Evolutionary conservation across 2,329 filamentous ascomycete species (phyloP), one percentile per base, ranked within the genome.

Genomic region (Ascochyta rabiei): DNA sequence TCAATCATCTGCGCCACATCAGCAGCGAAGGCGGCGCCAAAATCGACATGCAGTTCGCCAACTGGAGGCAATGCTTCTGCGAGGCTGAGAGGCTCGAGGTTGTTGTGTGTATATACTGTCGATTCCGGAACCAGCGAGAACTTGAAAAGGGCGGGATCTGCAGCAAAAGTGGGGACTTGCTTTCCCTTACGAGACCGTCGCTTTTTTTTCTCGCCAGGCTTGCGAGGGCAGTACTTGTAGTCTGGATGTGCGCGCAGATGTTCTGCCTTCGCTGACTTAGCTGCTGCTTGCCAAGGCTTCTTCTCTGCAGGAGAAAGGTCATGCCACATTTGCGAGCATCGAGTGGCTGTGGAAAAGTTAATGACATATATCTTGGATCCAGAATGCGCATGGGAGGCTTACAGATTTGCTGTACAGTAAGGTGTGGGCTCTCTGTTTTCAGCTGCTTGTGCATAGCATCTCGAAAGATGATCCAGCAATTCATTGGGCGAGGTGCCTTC

Each of bases 121-220:
- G 42, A 33, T n/a, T 56, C 50, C 5, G 53, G 31, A n/a, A 49
- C 45, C 10, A 53, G 40, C 16, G 53, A 44, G 44, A 62, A 48
- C 34, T 43, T 46, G 44, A 55, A 43, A 15, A 50, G 31, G 23
- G 48, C 31, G 7, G 43, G 38, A 19, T 33, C 48, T 48, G 55
- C 30, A 26, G 56, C 57, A 19, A 55, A 46, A 3, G 46, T 35
- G 26, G 60, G 49, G 39, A 59, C 59, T 44, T 47, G 53, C 47
- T 57, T 59, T 34, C 56, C 47, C 51, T 69, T 68, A 39, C 64
- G 63, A 37, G 65, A 65, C 41, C 64, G 65, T 34, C 67, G 62
- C 58, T 67, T 68, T 60, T 67, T 67, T 49, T 67, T 69, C 59
- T 67, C 39, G 34, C 65, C 64, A 23, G 65, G 61, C 58, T 65